Conservation (phyloP, 2,329 filamentous ascomycete species). For the Aspergillus piperis region DNA sequence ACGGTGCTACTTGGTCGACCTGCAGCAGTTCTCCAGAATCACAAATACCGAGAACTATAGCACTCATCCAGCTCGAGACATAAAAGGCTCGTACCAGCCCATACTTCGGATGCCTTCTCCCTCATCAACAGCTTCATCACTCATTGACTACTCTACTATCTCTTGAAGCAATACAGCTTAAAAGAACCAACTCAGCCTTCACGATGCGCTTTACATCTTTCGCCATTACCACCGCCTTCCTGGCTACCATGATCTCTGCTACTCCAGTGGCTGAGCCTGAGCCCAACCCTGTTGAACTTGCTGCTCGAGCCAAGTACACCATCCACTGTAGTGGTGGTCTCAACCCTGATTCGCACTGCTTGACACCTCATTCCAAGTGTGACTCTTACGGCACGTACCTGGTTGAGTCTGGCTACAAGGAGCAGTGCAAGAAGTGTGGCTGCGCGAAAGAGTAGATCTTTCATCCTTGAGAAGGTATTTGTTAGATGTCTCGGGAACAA, state of each 20-base stretch:
- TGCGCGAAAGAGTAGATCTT: neutral
- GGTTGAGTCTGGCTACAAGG: neutral
- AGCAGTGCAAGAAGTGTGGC: neutral
- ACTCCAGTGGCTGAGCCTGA: neutral
- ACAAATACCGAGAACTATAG: too few relatives aligned
- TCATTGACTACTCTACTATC: too few relatives aligned
- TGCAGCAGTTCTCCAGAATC: too few relatives aligned
- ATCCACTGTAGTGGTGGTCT: neutral
- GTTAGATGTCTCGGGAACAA: too few relatives aligned
- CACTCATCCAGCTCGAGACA: too few relatives aligned
- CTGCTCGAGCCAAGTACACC: neutral
- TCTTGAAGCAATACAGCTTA: too few relatives aligned
- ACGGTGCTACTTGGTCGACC: too few relatives aligned
- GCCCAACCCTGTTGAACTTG: neutral
- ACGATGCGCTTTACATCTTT: neutral
- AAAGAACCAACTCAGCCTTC: too few relatives aligned
- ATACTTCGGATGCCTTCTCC: too few relatives aligned
- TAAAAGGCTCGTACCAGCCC: too few relatives aligned
- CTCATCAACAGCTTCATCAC: too few relatives aligned
- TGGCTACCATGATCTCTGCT: neutral
- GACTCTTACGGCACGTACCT: neutral
- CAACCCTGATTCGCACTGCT: neutral
- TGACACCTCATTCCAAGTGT: neutral
- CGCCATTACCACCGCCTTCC: neutral
- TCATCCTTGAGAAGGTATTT: too few relatives aligned